These are phyloP conservation scores for Pythium angustatum DNA, from an alignment of 352 stramenopile species.

Conservation along the genomic window DNA sequence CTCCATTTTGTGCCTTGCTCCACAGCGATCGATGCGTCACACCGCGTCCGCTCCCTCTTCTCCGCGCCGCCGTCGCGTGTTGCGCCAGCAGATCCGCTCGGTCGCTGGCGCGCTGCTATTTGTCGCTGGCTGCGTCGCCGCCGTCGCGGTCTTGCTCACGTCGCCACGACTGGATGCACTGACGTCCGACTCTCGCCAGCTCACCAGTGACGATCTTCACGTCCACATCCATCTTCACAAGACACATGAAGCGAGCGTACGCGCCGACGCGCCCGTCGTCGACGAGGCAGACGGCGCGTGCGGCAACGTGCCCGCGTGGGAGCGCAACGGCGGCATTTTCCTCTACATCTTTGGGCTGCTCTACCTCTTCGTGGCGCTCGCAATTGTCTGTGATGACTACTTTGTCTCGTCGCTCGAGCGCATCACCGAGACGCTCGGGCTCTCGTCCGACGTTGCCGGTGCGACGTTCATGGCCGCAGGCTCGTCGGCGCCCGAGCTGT, in stretches of 20 bases:
- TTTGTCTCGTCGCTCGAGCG: constrained; percentile 80
- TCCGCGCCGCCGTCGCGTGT: constrained; percentile 9
- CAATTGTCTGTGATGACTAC: constrained; percentile 90
- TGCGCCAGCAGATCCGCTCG: constrained; percentile 22
- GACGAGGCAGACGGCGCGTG: constrained; percentile 32
- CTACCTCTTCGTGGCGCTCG: constrained; percentile 84
- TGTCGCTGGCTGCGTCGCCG: constrained; percentile 15
- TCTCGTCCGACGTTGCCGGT: constrained; percentile 78
- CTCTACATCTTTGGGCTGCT: constrained; percentile 64
- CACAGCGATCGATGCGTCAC: neutral
- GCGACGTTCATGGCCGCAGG: constrained; percentile 86
- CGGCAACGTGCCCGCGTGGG: constrained; percentile 41
- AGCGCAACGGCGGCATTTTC: constrained; percentile 56
- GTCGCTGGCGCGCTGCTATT: constrained; percentile 17
- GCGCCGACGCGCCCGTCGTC: constrained; percentile 15
- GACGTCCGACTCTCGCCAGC: neutral
- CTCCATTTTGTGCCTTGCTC: too few relatives aligned
- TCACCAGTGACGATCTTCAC: neutral
- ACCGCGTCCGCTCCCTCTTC: neutral
- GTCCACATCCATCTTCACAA: constrained; percentile 15
- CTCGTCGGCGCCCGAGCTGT: constrained; percentile 81
- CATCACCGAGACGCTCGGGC: constrained; percentile 56
- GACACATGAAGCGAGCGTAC: neutral
- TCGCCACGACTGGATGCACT: neutral
- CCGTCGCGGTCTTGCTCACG: constrained; percentile 4